A percentile compares a stretch with the other conserved stretches of the same genome.
These are phyloP conservation scores for Gelatoporia subvermispora DNA, from an alignment of 768 basidiomycete species.

Conservation along the genomic window DNA sequence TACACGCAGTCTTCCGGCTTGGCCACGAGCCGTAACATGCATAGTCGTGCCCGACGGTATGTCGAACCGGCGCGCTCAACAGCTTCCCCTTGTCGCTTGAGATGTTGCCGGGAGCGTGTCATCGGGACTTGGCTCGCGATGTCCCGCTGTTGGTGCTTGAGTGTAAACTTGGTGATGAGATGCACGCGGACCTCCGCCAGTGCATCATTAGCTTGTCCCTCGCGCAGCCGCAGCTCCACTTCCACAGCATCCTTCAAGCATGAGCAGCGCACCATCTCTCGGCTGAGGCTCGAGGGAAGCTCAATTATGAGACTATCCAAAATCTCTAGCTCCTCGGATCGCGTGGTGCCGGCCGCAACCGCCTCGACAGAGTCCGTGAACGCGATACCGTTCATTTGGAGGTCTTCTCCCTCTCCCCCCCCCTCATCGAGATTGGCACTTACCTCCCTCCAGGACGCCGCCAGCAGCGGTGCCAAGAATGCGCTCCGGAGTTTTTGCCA, in stretches of 20 bases:
- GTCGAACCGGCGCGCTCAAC: not conserved
- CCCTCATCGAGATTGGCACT: too few relatives aligned
- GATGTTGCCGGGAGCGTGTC: not conserved
- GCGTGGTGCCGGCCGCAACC: too few relatives aligned
- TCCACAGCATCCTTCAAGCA: not conserved
- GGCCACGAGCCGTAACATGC: not conserved
- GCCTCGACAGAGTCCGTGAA: too few relatives aligned
- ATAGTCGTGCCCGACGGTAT: not conserved
- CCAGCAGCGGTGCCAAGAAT: too few relatives aligned
- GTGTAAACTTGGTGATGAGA: not conserved
- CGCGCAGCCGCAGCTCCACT: not conserved
- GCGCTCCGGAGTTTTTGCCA: too few relatives aligned
- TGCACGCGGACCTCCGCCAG: slow-evolving; percentile 4
- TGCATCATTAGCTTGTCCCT: slow-evolving; percentile 4
- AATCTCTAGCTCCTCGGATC: too few relatives aligned
- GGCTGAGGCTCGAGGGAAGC: not conserved
- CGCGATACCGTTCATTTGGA: too few relatives aligned
- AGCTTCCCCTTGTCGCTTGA: not conserved
- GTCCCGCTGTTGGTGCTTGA: not conserved
- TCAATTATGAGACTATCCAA: not conserved
- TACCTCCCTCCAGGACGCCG: too few relatives aligned
- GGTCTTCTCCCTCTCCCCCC: too few relatives aligned
- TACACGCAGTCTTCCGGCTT: not conserved
- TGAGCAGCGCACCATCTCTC: not conserved
- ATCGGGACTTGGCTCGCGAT: not conserved